Conservation (phyloP, 345 rosid species). For the Dipteronia sinensis region DNA sequence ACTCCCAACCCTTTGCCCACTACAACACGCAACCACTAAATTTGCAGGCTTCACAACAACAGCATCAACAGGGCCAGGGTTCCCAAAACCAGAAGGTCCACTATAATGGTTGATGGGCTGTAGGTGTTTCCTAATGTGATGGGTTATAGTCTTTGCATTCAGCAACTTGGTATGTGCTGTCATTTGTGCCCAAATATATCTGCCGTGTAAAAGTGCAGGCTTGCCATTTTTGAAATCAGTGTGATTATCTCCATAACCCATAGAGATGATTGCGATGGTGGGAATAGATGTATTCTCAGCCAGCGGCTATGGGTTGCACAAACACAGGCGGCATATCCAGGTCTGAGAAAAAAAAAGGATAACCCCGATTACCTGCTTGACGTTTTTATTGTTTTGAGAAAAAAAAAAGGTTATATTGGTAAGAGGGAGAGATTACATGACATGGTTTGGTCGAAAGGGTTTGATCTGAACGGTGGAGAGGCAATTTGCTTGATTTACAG, state of each 20-base stretch:
- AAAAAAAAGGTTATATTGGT: slow-evolving; percentile 23
- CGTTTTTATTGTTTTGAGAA: slow-evolving; percentile 35
- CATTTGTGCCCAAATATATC: slow-evolving; percentile 49
- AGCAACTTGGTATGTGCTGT: slow-evolving; percentile 77
- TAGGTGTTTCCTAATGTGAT: slow-evolving; percentile 35
- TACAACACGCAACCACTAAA: slow-evolving; percentile 80
- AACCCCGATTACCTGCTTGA: slow-evolving; percentile 47
- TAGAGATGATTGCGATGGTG: slow-evolving; percentile 27
- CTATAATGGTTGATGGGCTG: slow-evolving; percentile 68
- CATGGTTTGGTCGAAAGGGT: slow-evolving; percentile 47
- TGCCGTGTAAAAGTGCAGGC: slow-evolving; percentile 23
- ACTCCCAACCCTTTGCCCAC: slow-evolving; percentile 89
- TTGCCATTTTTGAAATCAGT: slow-evolving; percentile 43
- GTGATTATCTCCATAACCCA: slow-evolving; percentile 23
- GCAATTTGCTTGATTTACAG: slow-evolving; percentile 6
- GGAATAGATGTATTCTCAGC: slow-evolving; percentile 30
- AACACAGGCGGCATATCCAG: slow-evolving; percentile 45
- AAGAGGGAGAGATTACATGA: slow-evolving; percentile 48
- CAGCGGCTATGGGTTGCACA: slow-evolving; percentile 35
- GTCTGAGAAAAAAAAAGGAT: slow-evolving; percentile 54
- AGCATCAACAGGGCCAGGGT: slow-evolving; percentile 75
- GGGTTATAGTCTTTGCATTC: slow-evolving; percentile 77
- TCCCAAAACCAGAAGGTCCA: slow-evolving; percentile 82
- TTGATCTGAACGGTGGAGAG: slow-evolving; percentile 18
- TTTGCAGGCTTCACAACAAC: slow-evolving; percentile 65